Evolutionary conservation across 2,329 filamentous ascomycete species (phyloP).

Genomic region (Trichoderma koningii): DNA sequence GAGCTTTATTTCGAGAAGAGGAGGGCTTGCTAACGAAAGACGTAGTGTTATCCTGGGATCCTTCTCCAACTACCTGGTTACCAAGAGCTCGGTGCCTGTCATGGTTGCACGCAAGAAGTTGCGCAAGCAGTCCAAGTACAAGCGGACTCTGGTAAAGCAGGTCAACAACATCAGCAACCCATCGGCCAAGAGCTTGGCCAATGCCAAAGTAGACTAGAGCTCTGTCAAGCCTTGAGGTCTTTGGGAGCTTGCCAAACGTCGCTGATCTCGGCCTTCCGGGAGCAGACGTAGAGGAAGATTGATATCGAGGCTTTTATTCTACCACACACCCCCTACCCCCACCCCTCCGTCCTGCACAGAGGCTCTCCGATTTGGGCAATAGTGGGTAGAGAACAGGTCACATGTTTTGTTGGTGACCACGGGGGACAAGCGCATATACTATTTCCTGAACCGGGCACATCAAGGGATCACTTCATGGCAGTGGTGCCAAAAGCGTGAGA

Average conservation of each 20-base stretch:
- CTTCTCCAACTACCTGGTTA: conserved; percentile 96
- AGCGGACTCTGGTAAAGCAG: conserved; percentile 66
- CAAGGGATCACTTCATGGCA: conserved; percentile 6
- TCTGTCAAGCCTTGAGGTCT: background rate
- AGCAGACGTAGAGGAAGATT: background rate
- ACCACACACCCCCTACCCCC: background rate
- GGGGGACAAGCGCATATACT: conserved; percentile 20
- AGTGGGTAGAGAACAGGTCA: conserved; percentile 2
- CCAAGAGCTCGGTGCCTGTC: conserved; percentile 93
- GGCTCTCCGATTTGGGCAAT: conserved; percentile 3
- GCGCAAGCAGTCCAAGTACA: conserved; percentile 82
- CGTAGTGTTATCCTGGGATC: conserved; percentile 86
- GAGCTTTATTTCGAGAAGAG: conserved; percentile 24
- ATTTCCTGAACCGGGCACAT: conserved; percentile 10
- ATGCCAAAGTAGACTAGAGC: conserved; percentile 70
- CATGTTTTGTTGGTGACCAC: background rate
- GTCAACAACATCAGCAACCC: conserved; percentile 81
- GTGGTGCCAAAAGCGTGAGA: conserved; percentile 18
- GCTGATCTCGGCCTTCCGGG: background rate
- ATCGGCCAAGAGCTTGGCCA: conserved; percentile 64
- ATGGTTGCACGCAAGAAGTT: conserved; percentile 96
- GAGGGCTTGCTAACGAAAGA: conserved; percentile 37
- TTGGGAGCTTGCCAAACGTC: background rate
- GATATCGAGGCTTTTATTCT: conserved; percentile 13
- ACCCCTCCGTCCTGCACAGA: background rate